These are phyloP conservation scores for Cylindricascospora bacillispora DNA, from an alignment of 1,139 yeast species.

Conservation along the genomic window DNA sequence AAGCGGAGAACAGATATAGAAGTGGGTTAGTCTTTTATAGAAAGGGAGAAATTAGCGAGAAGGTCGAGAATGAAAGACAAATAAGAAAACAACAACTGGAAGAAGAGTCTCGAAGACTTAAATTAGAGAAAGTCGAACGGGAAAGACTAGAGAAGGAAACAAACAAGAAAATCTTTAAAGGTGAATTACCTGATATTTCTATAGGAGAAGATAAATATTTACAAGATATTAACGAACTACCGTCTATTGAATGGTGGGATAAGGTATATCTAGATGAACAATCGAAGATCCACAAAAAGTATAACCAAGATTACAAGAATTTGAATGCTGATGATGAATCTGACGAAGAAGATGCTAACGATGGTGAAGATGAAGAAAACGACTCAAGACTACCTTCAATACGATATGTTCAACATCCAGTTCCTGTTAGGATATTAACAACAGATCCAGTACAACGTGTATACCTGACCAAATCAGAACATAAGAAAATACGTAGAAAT, in stretches of 20 bases:
- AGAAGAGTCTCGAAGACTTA: slow-evolving; percentile 4
- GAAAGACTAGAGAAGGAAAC: neutral
- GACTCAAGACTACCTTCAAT: slow-evolving; percentile 18
- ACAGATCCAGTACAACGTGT: slow-evolving; percentile 30
- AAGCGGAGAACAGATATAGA: slow-evolving; percentile 7
- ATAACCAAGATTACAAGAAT: slow-evolving; percentile 7
- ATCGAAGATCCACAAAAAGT: slow-evolving; percentile 11
- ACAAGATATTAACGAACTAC: slow-evolving; percentile 7
- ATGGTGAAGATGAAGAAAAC: slow-evolving; percentile 15
- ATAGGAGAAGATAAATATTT: slow-evolving; percentile 16
- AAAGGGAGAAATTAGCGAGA: slow-evolving; percentile 17
- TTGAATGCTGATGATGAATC: slow-evolving; percentile 12
- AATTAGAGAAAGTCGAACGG: neutral
- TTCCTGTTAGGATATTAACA: slow-evolving; percentile 48
- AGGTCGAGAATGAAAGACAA: slow-evolving; percentile 3
- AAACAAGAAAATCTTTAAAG: slow-evolving; percentile 8
- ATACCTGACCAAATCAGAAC: slow-evolving; percentile 64
- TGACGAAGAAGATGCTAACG: slow-evolving; percentile 11
- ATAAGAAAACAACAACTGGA: slow-evolving; percentile 3
- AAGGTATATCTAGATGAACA: slow-evolving; percentile 10
- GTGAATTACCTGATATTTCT: slow-evolving; percentile 18
- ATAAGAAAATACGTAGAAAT: slow-evolving; percentile 60
- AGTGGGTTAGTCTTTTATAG: slow-evolving; percentile 13
- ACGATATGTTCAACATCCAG: slow-evolving; percentile 68
- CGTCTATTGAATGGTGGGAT: slow-evolving; percentile 25